phyloP scores from a whole-genome alignment of 805 yeast species.

The Phaffomyces antillensis region DNA sequence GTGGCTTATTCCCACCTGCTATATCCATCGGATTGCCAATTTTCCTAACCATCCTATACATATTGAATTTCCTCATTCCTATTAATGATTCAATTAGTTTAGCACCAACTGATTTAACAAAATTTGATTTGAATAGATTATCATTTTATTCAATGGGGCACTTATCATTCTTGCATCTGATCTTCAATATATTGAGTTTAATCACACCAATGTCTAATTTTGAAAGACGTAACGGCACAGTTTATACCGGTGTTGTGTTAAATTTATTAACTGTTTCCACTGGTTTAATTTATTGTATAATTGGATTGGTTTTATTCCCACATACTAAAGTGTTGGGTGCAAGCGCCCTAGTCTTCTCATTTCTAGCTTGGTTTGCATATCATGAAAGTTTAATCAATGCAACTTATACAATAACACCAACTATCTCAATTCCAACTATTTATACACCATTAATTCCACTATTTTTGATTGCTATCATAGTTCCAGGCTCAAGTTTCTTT shows the following conservation, averaged over 20 bases:
- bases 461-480: slow-evolving; percentile 39
- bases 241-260: slow-evolving; percentile 74
- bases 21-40: slow-evolving; percentile 53
- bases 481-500: slow-evolving; percentile 63
- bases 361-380: slow-evolving; percentile 55
- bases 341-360: slow-evolving; percentile 65
- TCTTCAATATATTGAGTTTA: slow-evolving; percentile 50
- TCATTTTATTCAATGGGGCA: slow-evolving; percentile 74
- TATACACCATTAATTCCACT: slow-evolving; percentile 49
- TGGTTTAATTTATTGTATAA: slow-evolving; percentile 32
- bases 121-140: slow-evolving; percentile 30
- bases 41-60: slow-evolving; percentile 42
- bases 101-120: slow-evolving; percentile 47
- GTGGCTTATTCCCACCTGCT: slow-evolving; percentile 40
- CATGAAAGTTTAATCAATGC: slow-evolving; percentile 36
- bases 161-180: slow-evolving; percentile 49
- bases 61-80: slow-evolving; percentile 26
- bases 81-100: slow-evolving; percentile 38
- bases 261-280: slow-evolving; percentile 65
- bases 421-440: slow-evolving; percentile 49
- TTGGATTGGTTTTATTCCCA: slow-evolving; percentile 40
- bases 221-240: slow-evolving; percentile 74
- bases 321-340: slow-evolving; percentile 54
- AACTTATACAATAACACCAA: slow-evolving; percentile 30
- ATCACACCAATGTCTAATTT: slow-evolving; percentile 55